Conservation (phyloP, 371 early-diverging fungal species). For the Chytridium lagenaria region DNA sequence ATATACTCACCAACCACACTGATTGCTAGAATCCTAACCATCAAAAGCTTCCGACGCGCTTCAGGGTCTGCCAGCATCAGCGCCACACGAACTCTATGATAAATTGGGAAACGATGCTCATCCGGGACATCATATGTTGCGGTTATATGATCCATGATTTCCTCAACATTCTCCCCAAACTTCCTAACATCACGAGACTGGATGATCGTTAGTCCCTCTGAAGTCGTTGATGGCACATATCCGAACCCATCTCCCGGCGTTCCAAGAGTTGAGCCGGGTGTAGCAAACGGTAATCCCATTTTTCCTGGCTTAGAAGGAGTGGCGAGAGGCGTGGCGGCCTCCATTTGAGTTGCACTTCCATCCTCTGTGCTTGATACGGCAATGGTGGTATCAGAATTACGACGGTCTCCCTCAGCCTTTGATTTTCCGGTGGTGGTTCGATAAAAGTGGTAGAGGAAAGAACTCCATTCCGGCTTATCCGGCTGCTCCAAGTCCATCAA, state of each 20-base stretch:
- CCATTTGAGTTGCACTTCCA: constrained; percentile 10
- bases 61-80: constrained; percentile 60
- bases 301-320: background rate
- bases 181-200: constrained; percentile 41
- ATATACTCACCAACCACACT: constrained; percentile 54
- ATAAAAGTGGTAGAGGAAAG: constrained; percentile 38
- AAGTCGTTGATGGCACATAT: constrained; percentile 5
- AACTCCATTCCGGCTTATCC: constrained; percentile 15
- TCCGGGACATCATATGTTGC: constrained; percentile 73
- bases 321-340: no score
- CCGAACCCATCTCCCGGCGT: background rate
- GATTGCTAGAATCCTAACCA: constrained; percentile 79
- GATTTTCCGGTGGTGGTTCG: no score
- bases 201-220: constrained; percentile 57
- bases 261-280: background rate
- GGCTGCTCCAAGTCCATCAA: constrained; percentile 28
- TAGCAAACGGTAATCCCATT: background rate
- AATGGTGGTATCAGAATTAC: background rate
- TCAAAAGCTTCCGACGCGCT: constrained; percentile 64
- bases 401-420: background rate
- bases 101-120: constrained; percentile 77
- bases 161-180: constrained; percentile 43
- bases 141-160: constrained; percentile 55
- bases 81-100: constrained; percentile 80
- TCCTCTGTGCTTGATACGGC: background rate